Base-by-base conservation (phyloP, 176 grass and related monocot genomes). In the Hordeum marinum region DNA sequence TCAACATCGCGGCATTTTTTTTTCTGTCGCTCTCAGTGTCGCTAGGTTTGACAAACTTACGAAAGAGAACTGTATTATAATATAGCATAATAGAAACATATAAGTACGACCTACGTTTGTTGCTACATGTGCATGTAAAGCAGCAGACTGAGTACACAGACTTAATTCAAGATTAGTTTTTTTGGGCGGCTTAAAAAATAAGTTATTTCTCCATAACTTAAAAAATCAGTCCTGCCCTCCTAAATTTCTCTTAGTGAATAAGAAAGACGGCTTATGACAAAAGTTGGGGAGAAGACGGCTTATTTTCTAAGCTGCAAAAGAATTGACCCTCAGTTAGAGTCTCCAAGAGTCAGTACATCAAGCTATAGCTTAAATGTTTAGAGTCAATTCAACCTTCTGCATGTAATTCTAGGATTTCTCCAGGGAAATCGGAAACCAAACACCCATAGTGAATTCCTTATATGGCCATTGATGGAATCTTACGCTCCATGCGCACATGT, bases 311-410 rank as follows among this genome's bases (percentile, higher is more conserved):
- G 32, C 32, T 34, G 32, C 4, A 34, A 34, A 34, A 34, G 2
- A 34, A 34, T 3, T 34, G 32, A 4, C 32, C 32, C 32, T 34
- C 32, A 60, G 46, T 17, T 14, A 17, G 15, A 50, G 46, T 50
- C 23, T 86, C 79, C 48, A 18, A 39, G 20, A 10, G 46, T 50
- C 35, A 11, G 36, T 79, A 83, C 21, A 34, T 65, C 31, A 29
- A 50, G 50, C 36, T 66, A 41, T 41, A 54, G 58, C 25, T 86
- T n/a, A 74, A 86, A 65, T 32, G 18, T 66, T 42, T 79, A 72
- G 63, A 86, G 88, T 86, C 84, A 83, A 83, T 66, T 86, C 25
- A 86, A 90, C 65, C 26, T 50, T 57, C 20, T 23, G 63, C 40
- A 75, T 18, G 52, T 7, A 45, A n/a, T 63, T 13, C 36, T 37